Percentiles rank a stretch among this genome's conserved stretches.
Evolutionary conservation across 2,329 filamentous ascomycete genomes (phyloP).

Genomic region (Kalaharituber pfeilii): DNA sequence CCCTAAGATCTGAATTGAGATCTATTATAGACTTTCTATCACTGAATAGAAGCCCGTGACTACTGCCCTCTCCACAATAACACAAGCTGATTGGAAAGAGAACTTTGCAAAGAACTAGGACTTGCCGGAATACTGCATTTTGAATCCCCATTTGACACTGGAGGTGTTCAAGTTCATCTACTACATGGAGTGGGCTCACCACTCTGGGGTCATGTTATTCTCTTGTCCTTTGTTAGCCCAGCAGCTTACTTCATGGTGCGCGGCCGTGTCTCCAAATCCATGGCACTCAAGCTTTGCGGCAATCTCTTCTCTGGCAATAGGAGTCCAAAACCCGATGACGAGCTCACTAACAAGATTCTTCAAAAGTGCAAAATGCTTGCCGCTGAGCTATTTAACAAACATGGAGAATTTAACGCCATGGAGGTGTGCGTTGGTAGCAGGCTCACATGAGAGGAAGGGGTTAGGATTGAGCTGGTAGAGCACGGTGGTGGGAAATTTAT

Average conservation of each 20-base stretch:
- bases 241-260: slow-evolving; percentile 75
- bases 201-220: slow-evolving; percentile 83
- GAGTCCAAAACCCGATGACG: slow-evolving; percentile 23
- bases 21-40: slow-evolving; percentile 87
- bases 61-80: slow-evolving; percentile 70
- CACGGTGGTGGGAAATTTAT: slow-evolving; percentile 22
- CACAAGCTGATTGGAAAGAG: slow-evolving; percentile 64
- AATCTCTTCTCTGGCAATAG: too few species aligned
- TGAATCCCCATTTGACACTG: slow-evolving; percentile 86
- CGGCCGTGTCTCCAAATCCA: slow-evolving; percentile 56
- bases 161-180: slow-evolving; percentile 97
- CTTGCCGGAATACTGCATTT: slow-evolving; percentile 77
- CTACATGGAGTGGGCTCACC: slow-evolving; percentile 97
- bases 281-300: slow-evolving; percentile 60
- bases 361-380: slow-evolving; percentile 25
- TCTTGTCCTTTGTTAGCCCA: slow-evolving; percentile 73
- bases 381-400: slow-evolving; percentile 27
- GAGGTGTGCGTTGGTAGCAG: slow-evolving; percentile 29
- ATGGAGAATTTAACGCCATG: slow-evolving; percentile 29
- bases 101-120: slow-evolving; percentile 86
- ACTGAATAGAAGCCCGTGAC: slow-evolving; percentile 98
- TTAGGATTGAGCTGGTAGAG: slow-evolving; percentile 26
- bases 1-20: too few species aligned
- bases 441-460: slow-evolving; percentile 29
- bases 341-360: slow-evolving; percentile 27